Base-by-base conservation (phyloP, 768 basidiomycete species). In the Cystofilobasidium ferigula region DNA sequence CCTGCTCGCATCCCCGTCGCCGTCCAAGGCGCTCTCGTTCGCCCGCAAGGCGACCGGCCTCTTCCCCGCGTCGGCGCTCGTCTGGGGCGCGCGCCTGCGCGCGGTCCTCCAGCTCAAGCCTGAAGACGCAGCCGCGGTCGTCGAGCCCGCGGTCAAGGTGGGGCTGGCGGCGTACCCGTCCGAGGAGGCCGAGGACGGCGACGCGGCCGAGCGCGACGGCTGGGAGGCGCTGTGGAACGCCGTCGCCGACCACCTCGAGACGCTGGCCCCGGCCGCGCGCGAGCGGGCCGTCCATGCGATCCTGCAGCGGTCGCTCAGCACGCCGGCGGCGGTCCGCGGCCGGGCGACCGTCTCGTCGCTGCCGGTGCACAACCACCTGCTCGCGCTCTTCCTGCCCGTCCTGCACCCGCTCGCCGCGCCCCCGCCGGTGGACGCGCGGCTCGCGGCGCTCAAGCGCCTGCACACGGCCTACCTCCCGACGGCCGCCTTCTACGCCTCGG, bases 291-390 rank as follows among this genome's bases (percentile, higher is more conserved):
- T 54, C 22, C 65, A 67, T 53, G 30, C 48, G 14, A 59, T 67
- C n/a, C 65, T 67, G 7, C 20, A 35, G 14, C 48, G 51, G n/a
- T 67, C 65, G 22, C 65, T 67, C 4, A 24, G 35, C 16, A 64
- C 63, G 14, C 63, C 63, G 22, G 42, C 43, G n/a, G 30, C 63
- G 14, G 36, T 45, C 16, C 43, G 24, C 12, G 48, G 51, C 12
- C 18, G n/a, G 0, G 30, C 58, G 8, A 38, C 42, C 2, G 13
- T 34, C 3, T 67, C 65, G 6, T 48, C 57, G 4, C 62, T 68
- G 5, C 67, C 67, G 5, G 51, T 63, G 16, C 67, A 68, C 56
- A 63, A 54, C 34, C 61, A 62, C 53, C 61, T 68, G 35, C 67
- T 68, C 56, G 51, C 42, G 34, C 53, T 61, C 14, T 58, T 61